These are phyloP conservation scores for Trichoderma semiorbis DNA, from an alignment of 2,329 filamentous ascomycete genomes.

Conservation along the genomic window DNA sequence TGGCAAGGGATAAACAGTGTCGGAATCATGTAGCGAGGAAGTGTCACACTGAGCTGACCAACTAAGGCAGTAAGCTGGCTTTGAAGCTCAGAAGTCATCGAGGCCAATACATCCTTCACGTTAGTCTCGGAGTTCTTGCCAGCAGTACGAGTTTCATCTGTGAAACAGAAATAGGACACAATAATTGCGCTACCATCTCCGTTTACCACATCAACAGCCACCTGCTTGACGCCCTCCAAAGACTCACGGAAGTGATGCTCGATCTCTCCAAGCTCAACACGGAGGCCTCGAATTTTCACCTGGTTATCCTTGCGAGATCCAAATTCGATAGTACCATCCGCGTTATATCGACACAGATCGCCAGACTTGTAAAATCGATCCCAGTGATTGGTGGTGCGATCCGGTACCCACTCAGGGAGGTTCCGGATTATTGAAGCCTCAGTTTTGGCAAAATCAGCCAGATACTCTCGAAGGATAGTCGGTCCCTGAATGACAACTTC, in stretches of 20 bases:
- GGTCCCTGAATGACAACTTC: conserved; percentile 30
- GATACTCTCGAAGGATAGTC: conserved; percentile 44
- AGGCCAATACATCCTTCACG: neutral
- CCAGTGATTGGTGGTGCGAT: neutral
- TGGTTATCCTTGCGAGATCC: conserved; percentile 25
- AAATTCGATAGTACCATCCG: conserved; percentile 22
- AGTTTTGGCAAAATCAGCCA: conserved; percentile 19
- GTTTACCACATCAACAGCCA: conserved; percentile 16
- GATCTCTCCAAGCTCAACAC: conserved; percentile 24
- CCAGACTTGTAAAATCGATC: conserved; percentile 22
- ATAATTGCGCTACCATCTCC: conserved; percentile 7
- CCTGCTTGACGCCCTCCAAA: conserved; percentile 10
- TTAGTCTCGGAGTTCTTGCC: neutral
- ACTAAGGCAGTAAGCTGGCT: neutral
- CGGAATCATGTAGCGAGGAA: conserved; percentile 18
- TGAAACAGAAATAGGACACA: conserved; percentile 15
- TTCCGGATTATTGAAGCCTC: neutral
- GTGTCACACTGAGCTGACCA: conserved; percentile 14
- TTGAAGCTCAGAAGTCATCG: conserved; percentile 6
- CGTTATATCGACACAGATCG: conserved; percentile 21
- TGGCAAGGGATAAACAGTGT: conserved; percentile 15
- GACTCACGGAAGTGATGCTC: conserved; percentile 16
- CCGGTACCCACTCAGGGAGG: conserved; percentile 6
- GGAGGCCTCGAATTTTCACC: conserved; percentile 24
- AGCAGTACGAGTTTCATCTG: conserved; percentile 2